Evolutionary conservation across 1,284 basidiomycete genomes (phyloP).

Genomic region (Ganoderma boninense): DNA sequence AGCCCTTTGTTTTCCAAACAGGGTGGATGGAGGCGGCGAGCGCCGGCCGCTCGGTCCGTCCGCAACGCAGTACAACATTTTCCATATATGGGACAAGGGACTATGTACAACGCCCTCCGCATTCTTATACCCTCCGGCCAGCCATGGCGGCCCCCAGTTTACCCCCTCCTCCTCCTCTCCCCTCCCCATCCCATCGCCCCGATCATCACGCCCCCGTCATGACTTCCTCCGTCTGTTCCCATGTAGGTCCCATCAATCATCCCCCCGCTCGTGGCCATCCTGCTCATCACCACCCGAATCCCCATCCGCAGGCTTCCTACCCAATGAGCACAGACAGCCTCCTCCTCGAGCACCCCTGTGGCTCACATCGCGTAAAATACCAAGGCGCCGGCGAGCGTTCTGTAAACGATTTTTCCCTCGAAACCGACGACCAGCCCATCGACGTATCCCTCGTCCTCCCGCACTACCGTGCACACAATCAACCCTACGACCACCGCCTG

Average conservation of each 20-base stretch:
- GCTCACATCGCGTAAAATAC: slow-evolving; percentile 43
- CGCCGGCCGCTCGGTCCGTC: slow-evolving; percentile 12
- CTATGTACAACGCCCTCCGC: slow-evolving; percentile 24
- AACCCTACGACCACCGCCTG: slow-evolving; percentile 74
- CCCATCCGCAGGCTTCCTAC: slow-evolving; percentile 30
- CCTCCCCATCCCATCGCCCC: slow-evolving; percentile 10
- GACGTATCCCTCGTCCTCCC: slow-evolving; percentile 75
- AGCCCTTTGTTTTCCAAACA: slow-evolving; percentile 36
- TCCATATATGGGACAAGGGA: slow-evolving; percentile 36
- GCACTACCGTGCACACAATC: slow-evolving; percentile 76
- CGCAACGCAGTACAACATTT: slow-evolving; percentile 32
- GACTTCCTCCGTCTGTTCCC: slow-evolving; percentile 31
- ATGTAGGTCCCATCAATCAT: slow-evolving; percentile 25
- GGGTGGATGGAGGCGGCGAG: slow-evolving; percentile 13
- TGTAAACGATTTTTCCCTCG: slow-evolving; percentile 68
- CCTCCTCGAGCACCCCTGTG: slow-evolving; percentile 39
- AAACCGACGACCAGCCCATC: slow-evolving; percentile 57
- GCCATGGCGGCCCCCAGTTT: slow-evolving; percentile 26
- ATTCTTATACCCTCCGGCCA: slow-evolving; percentile 28
- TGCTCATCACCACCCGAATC: slow-evolving; percentile 4
- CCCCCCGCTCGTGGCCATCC: background rate
- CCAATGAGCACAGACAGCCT: slow-evolving; percentile 42
- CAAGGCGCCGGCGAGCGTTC: slow-evolving; percentile 39
- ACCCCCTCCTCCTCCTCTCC: slow-evolving; percentile 10
- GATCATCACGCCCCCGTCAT: slow-evolving; percentile 21